Evolutionary conservation across 2,329 filamentous ascomycete species (phyloP).

Genomic region (Colletotrichum sublineola): DNA sequence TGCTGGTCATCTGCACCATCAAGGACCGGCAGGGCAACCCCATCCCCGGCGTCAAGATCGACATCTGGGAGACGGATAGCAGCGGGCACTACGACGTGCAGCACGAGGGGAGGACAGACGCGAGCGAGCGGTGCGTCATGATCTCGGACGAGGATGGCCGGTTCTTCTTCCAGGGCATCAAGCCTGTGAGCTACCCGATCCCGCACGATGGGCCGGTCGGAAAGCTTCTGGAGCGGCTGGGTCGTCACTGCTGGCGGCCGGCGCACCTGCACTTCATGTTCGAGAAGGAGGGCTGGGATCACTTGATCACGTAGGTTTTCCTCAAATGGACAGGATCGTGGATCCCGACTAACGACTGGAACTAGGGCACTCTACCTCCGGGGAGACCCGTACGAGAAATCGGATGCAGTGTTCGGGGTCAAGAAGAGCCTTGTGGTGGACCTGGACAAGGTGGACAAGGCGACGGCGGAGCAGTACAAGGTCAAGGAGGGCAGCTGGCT

Average conservation of each 20-base stretch:
- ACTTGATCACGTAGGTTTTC: slow-evolving; percentile 80
- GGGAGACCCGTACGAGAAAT: slow-evolving; percentile 84
- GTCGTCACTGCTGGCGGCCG: slow-evolving; percentile 83
- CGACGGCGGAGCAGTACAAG: slow-evolving; percentile 71
- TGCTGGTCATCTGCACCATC: slow-evolving; percentile 76
- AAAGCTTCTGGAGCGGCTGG: slow-evolving; percentile 72
- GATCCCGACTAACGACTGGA: neutral
- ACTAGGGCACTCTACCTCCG: slow-evolving; percentile 80
- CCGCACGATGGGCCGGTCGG: slow-evolving; percentile 88
- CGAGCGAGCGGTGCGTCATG: slow-evolving; percentile 66
- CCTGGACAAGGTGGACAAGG: slow-evolving; percentile 62
- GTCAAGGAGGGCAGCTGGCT: slow-evolving; percentile 74
- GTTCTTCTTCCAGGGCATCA: slow-evolving; percentile 89
- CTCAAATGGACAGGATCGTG: neutral
- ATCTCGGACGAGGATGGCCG: slow-evolving; percentile 46
- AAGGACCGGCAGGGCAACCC: slow-evolving; percentile 72
- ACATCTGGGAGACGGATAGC: slow-evolving; percentile 85
- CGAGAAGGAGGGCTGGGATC: slow-evolving; percentile 81
- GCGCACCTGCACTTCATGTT: slow-evolving; percentile 93
- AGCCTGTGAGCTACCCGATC: slow-evolving; percentile 88
- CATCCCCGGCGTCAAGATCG: slow-evolving; percentile 73
- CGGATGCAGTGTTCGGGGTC: slow-evolving; percentile 88
- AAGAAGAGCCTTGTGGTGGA: slow-evolving; percentile 85
- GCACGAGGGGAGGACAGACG: slow-evolving; percentile 66
- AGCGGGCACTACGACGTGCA: slow-evolving; percentile 84